Conservation (phyloP, 352 stramenopile species). For the Globisporangium cederbergense region DNA sequence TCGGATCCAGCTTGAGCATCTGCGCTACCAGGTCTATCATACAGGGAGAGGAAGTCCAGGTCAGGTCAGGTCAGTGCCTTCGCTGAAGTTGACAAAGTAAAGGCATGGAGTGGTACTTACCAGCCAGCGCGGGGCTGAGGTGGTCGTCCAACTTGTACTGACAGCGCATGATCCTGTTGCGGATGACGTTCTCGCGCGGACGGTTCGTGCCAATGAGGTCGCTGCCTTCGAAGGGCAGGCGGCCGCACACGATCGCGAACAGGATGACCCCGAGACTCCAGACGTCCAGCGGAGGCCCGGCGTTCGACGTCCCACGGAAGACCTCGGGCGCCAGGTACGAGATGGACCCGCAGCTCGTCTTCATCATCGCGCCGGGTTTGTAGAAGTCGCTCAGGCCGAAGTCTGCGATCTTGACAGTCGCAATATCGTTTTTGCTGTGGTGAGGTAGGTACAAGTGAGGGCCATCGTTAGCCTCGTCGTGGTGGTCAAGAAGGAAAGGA, state of each 20-base stretch:
- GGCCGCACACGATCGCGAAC: constrained; percentile 81
- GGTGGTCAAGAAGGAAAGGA: not conserved
- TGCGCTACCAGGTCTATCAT: constrained; percentile 58
- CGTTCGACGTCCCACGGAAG: constrained; percentile 81
- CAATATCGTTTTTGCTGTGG: constrained; percentile 76
- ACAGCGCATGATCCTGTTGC: constrained; percentile 80
- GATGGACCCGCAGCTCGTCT: constrained; percentile 84
- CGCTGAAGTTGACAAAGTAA: not conserved
- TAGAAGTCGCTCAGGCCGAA: not conserved
- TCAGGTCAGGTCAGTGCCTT: not conserved
- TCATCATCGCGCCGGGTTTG: constrained; percentile 64
- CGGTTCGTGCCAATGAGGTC: constrained; percentile 76
- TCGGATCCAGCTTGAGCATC: constrained; percentile 81
- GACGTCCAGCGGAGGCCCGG: constrained; percentile 84
- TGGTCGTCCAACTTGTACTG: constrained; percentile 82
- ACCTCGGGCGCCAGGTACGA: constrained; percentile 86
- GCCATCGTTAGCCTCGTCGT: not conserved
- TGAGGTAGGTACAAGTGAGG: not conserved
- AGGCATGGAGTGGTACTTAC: constrained; percentile 27
- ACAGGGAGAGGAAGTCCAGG: not conserved
- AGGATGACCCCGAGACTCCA: constrained; percentile 90
- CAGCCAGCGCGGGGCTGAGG: constrained; percentile 56
- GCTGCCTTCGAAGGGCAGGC: constrained; percentile 78
- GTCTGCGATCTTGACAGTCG: constrained; percentile 73
- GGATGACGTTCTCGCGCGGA: constrained; percentile 78